Conservation (phyloP, 2,329 filamentous ascomycete genomes). For the Sporothrix mexicana region DNA sequence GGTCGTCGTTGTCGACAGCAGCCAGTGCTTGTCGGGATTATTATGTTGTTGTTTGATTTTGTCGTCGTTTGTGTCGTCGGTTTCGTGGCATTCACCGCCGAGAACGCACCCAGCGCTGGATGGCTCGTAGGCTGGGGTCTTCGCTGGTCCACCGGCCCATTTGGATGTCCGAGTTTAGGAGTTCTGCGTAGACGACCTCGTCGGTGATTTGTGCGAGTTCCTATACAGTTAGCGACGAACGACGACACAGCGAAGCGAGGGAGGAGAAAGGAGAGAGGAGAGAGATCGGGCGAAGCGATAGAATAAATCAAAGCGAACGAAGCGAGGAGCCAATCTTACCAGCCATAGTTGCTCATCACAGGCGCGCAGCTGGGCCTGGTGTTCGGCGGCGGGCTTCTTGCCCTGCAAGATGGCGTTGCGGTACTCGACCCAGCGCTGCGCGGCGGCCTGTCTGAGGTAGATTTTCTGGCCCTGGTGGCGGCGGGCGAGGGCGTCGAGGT, state of each 20-base stretch:
- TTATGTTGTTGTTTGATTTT: conserved; percentile 3
- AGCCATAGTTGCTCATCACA: conserved; percentile 62
- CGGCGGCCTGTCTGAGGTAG: conserved; percentile 64
- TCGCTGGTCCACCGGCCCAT: conserved; percentile 68
- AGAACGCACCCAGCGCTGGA: conserved; percentile 64
- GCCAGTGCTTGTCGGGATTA: conserved; percentile 16
- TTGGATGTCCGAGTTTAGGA: conserved; percentile 58
- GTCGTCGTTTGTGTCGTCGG: background rate
- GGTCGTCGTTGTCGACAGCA: conserved; percentile 16
- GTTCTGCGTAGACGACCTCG: conserved; percentile 62
- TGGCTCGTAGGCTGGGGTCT: conserved; percentile 62
- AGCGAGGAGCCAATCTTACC: conserved; percentile 50
- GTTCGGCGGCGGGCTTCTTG: conserved; percentile 52
- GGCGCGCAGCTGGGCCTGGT: conserved; percentile 56
- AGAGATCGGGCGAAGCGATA: too few relatives aligned
- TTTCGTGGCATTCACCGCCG: conserved; percentile 41
- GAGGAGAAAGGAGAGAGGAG: conserved; percentile 27
- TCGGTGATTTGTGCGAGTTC: conserved; percentile 65
- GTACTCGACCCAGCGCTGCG: conserved; percentile 64
- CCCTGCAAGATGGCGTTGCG: conserved; percentile 61
- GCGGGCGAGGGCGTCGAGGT: conserved; percentile 65
- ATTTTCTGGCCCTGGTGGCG: conserved; percentile 70
- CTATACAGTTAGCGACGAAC: conserved; percentile 40
- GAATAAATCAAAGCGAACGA: conserved; percentile 26
- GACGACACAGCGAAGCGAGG: background rate